Conservation (phyloP, 2,329 filamentous ascomycete species). For the Fusarium pseudograminearum region DNA sequence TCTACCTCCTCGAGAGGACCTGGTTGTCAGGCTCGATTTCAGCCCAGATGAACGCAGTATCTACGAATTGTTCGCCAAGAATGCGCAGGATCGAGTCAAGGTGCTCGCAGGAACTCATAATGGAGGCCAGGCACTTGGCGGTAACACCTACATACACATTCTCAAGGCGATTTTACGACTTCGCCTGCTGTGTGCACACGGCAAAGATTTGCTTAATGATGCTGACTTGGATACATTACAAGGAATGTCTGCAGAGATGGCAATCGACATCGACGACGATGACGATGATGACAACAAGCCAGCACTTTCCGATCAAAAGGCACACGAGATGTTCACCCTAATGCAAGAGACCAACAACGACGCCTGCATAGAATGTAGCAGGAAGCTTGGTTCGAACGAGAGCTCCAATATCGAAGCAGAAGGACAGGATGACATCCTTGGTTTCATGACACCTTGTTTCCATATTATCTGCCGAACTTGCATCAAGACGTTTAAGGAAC, state of each 20-base stretch:
- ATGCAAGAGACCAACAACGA: slow-evolving; percentile 86
- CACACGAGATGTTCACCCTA: slow-evolving; percentile 86
- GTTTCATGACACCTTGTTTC: slow-evolving; percentile 87
- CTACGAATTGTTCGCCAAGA: slow-evolving; percentile 86
- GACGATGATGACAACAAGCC: slow-evolving; percentile 72
- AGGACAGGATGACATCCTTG: slow-evolving; percentile 73
- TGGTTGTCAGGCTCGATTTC: slow-evolving; percentile 80
- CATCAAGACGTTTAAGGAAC: slow-evolving; percentile 69
- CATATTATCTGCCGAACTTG: slow-evolving; percentile 86
- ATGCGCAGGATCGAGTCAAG: slow-evolving; percentile 83
- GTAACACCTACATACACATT: slow-evolving; percentile 93
- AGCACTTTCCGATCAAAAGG: slow-evolving; percentile 74
- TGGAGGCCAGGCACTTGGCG: slow-evolving; percentile 76
- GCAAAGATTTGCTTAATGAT: slow-evolving; percentile 87
- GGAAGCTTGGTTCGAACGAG: slow-evolving; percentile 69
- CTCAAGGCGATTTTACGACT: slow-evolving; percentile 91
- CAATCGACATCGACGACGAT: slow-evolving; percentile 89
- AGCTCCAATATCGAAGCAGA: slow-evolving; percentile 69
- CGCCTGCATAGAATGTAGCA: slow-evolving; percentile 76
- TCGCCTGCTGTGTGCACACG: slow-evolving; percentile 91
- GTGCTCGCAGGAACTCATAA: slow-evolving; percentile 72
- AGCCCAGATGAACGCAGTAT: slow-evolving; percentile 78
- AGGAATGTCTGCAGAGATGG: slow-evolving; percentile 84
- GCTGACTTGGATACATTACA: slow-evolving; percentile 84
- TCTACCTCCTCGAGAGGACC: slow-evolving; percentile 79